Evolutionary conservation across 1,139 yeast species (phyloP), one percentile per base, ranked within the genome.

Genomic region (Lodderomyces oxycetoniae): DNA sequence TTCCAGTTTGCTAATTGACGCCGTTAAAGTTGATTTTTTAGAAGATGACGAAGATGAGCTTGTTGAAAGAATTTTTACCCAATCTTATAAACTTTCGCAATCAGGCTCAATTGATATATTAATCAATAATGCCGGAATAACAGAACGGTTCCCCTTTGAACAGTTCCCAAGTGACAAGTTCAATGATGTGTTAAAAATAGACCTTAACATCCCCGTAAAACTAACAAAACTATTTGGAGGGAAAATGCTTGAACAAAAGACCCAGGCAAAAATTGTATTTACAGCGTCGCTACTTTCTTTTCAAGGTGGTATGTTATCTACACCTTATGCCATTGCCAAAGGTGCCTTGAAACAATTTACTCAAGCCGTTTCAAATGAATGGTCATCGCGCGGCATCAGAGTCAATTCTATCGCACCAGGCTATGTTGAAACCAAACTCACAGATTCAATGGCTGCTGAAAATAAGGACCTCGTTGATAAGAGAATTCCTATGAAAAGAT

Each of bases 401-500:
- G 78, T 75, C 35, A 75, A 76, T 46, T 65, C 72, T 8, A 63
- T 76, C 34, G 74, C 74, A 17, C 81, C 82, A 2, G 82, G 81
- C 0, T 75, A 69, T 41, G 63, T 76, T 38, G 56, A 54, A 20
- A 75, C 82, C 2, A 74, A 73, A 38, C 62, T 75, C 70, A 70
- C 73, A 15, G 59, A 54, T 24, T 57, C 55, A 3, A 49, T 71
- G 26, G 53, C 56, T 11, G 52, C 58, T 16, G 59, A 47, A 7
- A 49, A 62, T 34, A 52, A 55, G 26, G 47, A 54, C 2, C 54
- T 56, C 31, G 59, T 73, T 38, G 42, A 63, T 37, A 55, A 51
- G 23, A 60, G 77, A 44, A 71, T 74, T 31, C 80, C 80, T 3
- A 63, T 63, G 17, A 67, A 67, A 4, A 56, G 79, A 47, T 71